phyloP scores from a whole-genome alignment of 208 protist species.

The Acanthamoeba lugdunensis region DNA sequence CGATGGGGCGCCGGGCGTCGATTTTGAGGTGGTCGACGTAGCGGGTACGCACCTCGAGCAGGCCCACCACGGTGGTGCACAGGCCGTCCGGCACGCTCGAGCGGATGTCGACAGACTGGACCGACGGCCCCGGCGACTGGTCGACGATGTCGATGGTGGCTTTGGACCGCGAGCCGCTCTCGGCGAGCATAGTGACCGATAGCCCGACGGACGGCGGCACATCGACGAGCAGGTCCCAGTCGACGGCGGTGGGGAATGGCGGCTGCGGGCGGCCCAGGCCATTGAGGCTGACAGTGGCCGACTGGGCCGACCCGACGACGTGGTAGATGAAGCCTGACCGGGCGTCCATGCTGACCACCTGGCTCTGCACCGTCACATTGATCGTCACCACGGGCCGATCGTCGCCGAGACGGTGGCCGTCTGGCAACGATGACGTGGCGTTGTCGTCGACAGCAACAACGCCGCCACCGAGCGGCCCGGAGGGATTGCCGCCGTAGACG shows the following conservation, averaged over 20 bases:
- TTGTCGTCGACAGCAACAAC: neutral
- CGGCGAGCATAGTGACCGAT: neutral
- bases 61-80: neutral
- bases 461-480: neutral
- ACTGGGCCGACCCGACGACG: constrained; percentile 37
- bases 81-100: neutral
- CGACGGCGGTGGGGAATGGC: neutral
- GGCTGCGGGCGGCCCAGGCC: neutral
- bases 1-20: neutral
- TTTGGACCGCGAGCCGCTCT: neutral
- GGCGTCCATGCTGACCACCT: constrained; percentile 29
- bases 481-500: constrained; percentile 43
- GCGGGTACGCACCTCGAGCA: neutral
- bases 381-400: constrained; percentile 30
- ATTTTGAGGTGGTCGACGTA: constrained; percentile 13
- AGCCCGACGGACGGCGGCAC: neutral
- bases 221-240: constrained; percentile 20
- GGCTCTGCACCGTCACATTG: constrained; percentile 37
- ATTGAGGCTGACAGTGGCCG: constrained; percentile 16
- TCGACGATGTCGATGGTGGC: neutral
- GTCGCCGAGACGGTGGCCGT: neutral
- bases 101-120: neutral
- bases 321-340: constrained; percentile 3
- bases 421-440: neutral
- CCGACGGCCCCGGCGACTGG: neutral